These are phyloP conservation scores for Adansonia madagascariensis DNA, from an alignment of 441 rosid species.

Conservation along the genomic window DNA sequence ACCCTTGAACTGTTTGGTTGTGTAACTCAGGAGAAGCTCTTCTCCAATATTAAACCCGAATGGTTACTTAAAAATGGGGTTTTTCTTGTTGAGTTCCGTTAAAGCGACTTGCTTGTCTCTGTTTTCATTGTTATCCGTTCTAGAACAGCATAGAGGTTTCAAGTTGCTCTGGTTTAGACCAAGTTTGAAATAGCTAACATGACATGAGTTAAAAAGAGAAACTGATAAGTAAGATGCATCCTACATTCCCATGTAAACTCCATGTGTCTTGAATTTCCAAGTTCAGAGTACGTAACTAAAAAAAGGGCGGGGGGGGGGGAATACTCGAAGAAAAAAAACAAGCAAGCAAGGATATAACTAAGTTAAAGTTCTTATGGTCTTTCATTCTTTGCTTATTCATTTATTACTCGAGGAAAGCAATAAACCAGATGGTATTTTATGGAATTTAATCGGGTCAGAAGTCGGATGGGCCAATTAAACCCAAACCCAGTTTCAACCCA, in stretches of 20 bases:
- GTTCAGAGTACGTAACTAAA: background rate
- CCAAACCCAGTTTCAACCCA: background rate
- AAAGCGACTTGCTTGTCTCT: constrained; percentile 13
- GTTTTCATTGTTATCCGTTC: background rate
- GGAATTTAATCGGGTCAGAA: background rate
- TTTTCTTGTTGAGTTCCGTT: constrained; percentile 3
- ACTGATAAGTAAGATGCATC: constrained; percentile 7
- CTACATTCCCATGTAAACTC: constrained; percentile 9
- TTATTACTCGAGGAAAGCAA: no score
- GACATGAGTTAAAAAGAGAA: constrained; percentile 13
- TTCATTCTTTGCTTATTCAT: no score
- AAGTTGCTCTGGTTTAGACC: background rate
- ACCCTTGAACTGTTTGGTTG: constrained; percentile 41
- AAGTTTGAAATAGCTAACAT: background rate
- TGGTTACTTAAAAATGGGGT: background rate
- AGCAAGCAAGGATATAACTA: no score
- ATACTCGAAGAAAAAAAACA: background rate
- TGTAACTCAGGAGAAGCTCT: constrained; percentile 37
- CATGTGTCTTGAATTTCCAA: constrained; percentile 2
- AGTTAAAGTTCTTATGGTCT: no score
- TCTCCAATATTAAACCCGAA: constrained; percentile 25
- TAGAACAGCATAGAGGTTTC: constrained; percentile 4
- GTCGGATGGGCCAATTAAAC: constrained; percentile 6
- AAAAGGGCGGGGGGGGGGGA: background rate
- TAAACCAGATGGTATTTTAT: background rate